Evolutionary conservation across 768 basidiomycete species (phyloP).

Genomic region (Chalciporus chontae): DNA sequence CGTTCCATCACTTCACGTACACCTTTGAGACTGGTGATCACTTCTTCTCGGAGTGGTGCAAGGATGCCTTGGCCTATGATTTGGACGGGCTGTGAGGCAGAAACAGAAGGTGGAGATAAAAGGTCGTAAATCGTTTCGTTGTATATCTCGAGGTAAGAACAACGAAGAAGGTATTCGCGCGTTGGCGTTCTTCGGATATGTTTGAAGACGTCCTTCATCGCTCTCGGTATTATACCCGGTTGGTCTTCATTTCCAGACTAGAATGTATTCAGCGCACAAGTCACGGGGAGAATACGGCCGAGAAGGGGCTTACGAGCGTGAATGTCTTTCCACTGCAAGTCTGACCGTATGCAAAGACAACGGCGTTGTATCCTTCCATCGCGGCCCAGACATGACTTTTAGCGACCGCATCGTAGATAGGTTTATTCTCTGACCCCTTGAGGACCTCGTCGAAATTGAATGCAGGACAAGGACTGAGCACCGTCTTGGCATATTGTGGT

Average conservation of each 20-base stretch:
- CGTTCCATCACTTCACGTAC: slow-evolving; percentile 82
- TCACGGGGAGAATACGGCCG: slow-evolving; percentile 36
- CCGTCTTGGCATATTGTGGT: slow-evolving; percentile 49
- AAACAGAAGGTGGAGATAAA: slow-evolving; percentile 63
- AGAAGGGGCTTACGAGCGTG: slow-evolving; percentile 44
- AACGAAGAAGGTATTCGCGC: slow-evolving; percentile 91
- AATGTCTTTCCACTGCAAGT: slow-evolving; percentile 80
- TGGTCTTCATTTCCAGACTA: slow-evolving; percentile 75
- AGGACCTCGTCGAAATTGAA: slow-evolving; percentile 77
- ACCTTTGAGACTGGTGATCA: slow-evolving; percentile 85
- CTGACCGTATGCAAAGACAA: slow-evolving; percentile 93
- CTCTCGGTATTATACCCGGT: slow-evolving; percentile 92
- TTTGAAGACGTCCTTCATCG: slow-evolving; percentile 88
- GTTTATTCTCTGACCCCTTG: slow-evolving; percentile 76
- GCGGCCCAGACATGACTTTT: slow-evolving; percentile 82
- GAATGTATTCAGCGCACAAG: slow-evolving; percentile 14
- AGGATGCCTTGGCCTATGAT: slow-evolving; percentile 71
- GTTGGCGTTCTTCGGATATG: slow-evolving; percentile 73
- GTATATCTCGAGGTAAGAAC: slow-evolving; percentile 97
- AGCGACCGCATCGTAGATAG: slow-evolving; percentile 72
- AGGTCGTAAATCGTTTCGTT: slow-evolving; percentile 89
- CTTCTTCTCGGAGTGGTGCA: slow-evolving; percentile 82
- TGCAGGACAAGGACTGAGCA: slow-evolving; percentile 36
- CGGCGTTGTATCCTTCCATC: slow-evolving; percentile 96
- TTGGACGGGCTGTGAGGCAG: slow-evolving; percentile 59